phyloP scores from a whole-genome alignment of 345 rosid genomes.

The Corchorus olitorius region DNA sequence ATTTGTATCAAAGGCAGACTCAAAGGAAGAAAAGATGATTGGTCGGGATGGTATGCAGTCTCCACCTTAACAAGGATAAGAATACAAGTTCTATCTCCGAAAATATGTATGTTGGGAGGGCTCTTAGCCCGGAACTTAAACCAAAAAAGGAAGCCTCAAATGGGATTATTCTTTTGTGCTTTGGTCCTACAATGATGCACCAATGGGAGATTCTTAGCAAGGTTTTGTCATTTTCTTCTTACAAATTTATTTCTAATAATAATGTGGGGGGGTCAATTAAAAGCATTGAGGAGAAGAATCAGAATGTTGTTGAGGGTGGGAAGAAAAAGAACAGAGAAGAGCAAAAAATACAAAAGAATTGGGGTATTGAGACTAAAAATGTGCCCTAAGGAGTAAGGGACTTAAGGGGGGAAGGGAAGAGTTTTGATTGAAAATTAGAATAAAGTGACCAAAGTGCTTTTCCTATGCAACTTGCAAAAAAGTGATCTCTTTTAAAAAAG shows the following conservation, averaged over 20 bases:
- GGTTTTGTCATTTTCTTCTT: not conserved
- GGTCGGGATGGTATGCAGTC: no score
- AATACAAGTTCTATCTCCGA: no score
- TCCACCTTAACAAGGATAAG: no score
- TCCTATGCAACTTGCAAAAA: constrained; percentile 44
- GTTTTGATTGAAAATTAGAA: constrained; percentile 28
- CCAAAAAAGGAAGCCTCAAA: constrained; percentile 17
- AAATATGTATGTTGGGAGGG: no score
- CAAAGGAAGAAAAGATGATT: not conserved
- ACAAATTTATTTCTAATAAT: not conserved
- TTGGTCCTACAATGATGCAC: constrained; percentile 23
- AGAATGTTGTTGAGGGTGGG: constrained; percentile 3
- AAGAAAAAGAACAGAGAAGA: constrained; percentile 13
- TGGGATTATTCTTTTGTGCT: constrained; percentile 19
- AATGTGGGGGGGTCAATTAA: not conserved
- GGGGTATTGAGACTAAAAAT: not conserved
- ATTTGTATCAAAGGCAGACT: constrained; percentile 18
- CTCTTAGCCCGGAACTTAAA: no score
- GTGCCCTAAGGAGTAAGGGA: not conserved
- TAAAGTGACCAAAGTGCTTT: constrained; percentile 39
- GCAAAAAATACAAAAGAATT: not conserved
- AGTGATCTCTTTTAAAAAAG: constrained; percentile 23
- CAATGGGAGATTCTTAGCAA: not conserved
- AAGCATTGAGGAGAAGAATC: constrained; percentile 17
- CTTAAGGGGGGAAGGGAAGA: not conserved